Evolutionary conservation across 352 stramenopile species (phyloP).

Genomic region (Achlya hypogyna): DNA sequence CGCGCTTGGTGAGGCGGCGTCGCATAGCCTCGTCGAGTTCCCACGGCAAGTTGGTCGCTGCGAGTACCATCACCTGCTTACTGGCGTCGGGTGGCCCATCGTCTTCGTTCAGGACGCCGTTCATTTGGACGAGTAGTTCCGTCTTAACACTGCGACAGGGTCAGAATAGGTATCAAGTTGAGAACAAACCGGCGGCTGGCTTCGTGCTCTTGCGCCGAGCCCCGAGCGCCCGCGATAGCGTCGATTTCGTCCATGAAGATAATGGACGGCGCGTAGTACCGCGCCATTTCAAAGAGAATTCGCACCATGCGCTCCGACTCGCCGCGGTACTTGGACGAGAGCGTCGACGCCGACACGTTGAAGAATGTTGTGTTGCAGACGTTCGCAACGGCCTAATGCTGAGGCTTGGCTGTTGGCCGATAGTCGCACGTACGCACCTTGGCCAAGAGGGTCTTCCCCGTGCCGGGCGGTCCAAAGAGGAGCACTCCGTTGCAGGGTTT

Average conservation of each 20-base stretch:
- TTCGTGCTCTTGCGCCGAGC: slow-evolving; percentile 66
- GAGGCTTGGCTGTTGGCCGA: too few species aligned
- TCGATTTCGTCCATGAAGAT: slow-evolving; percentile 99
- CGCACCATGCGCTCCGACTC: slow-evolving; percentile 93
- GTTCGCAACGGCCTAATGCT: slow-evolving; percentile 76
- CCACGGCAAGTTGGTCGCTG: slow-evolving; percentile 95
- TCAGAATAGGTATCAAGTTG: background rate
- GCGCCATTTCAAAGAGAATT: slow-evolving; percentile 97
- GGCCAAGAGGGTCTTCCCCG: slow-evolving; percentile 81
- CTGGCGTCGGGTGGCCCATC: slow-evolving; percentile 23
- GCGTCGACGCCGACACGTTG: slow-evolving; percentile 90
- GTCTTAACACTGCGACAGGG: slow-evolving; percentile 88
- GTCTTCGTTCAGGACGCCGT: slow-evolving; percentile 78
- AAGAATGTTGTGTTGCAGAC: slow-evolving; percentile 97
- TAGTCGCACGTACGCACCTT: slow-evolving; percentile 30
- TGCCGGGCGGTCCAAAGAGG: slow-evolving; percentile 82
- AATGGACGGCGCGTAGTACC: slow-evolving; percentile 93
- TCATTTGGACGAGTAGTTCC: slow-evolving; percentile 97
- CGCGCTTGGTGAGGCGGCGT: slow-evolving; percentile 91
- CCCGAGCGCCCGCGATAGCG: slow-evolving; percentile 71
- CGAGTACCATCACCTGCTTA: slow-evolving; percentile 86
- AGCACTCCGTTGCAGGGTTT: slow-evolving; percentile 73
- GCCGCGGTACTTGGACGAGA: slow-evolving; percentile 91
- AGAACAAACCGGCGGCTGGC: slow-evolving; percentile 50
- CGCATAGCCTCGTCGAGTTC: slow-evolving; percentile 94